A percentile compares a stretch with the other conserved stretches of the same genome.
Conservation (phyloP, 371 early-diverging fungal species). For the Zancudomyces culisetae region DNA sequence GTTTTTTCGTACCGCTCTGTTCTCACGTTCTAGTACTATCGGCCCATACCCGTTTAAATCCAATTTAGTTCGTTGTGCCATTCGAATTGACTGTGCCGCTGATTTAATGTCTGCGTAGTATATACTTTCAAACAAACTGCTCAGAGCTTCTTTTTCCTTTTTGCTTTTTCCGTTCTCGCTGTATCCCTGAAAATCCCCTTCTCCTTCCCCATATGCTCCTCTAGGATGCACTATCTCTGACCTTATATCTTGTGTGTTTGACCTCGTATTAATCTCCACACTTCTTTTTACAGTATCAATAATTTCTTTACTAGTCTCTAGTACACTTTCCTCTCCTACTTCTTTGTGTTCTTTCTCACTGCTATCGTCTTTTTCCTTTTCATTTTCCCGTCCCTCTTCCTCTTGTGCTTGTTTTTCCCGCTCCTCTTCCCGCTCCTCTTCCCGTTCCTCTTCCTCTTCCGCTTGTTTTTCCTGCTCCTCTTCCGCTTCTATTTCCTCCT, state of each 20-base stretch:
- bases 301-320: too few species aligned
- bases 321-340: not conserved
- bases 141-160: constrained; percentile 4
- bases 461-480: not conserved
- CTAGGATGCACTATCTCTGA: not conserved
- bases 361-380: not conserved
- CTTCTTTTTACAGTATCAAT: too few species aligned
- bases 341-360: not conserved
- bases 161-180: not conserved
- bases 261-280: too few species aligned
- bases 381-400: not conserved
- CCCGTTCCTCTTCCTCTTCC: not conserved
- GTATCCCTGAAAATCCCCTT: not conserved
- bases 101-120: constrained; percentile 17
- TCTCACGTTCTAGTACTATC: constrained; percentile 29
- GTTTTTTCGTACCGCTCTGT: not conserved
- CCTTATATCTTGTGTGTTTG: constrained; percentile 1
- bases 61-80: constrained; percentile 11
- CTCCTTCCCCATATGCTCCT: not conserved
- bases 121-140: constrained; percentile 17
- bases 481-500: not conserved
- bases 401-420: not conserved
- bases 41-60: constrained; percentile 11
- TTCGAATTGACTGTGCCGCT: constrained; percentile 6
- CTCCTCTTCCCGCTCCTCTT: not conserved